Evolutionary conservation across 768 basidiomycete genomes (phyloP).

Genomic region (Russula foetens): DNA sequence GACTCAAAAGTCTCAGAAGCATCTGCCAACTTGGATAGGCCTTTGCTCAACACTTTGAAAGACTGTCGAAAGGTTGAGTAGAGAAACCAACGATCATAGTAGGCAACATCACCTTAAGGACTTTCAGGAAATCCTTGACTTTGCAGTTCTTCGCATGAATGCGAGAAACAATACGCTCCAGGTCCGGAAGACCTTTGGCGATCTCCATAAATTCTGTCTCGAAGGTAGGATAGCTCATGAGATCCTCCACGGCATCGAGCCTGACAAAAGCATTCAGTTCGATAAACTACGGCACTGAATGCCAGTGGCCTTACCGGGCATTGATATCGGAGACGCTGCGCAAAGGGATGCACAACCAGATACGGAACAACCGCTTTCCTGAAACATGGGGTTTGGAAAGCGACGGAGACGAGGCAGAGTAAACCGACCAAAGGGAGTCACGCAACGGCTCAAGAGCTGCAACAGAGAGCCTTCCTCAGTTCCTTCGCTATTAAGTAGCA

Average conservation of each 20-base stretch:
- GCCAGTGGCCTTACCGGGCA: slow-evolving; percentile 48
- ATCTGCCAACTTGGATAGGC: slow-evolving; percentile 53
- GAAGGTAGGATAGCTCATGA: slow-evolving; percentile 73
- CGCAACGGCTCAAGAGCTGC: slow-evolving; percentile 71
- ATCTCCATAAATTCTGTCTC: slow-evolving; percentile 66
- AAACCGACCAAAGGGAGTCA: slow-evolving; percentile 81
- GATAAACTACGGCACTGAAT: background rate
- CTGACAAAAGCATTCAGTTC: slow-evolving; percentile 31
- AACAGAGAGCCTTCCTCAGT: slow-evolving; percentile 86
- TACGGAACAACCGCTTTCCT: slow-evolving; percentile 94
- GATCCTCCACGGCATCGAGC: slow-evolving; percentile 89
- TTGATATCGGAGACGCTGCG: slow-evolving; percentile 80
- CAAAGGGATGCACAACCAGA: slow-evolving; percentile 94
- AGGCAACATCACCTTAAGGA: slow-evolving; percentile 49
- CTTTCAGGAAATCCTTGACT: slow-evolving; percentile 80
- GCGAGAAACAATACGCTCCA: slow-evolving; percentile 89
- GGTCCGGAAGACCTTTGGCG: slow-evolving; percentile 79
- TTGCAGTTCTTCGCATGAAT: slow-evolving; percentile 90
- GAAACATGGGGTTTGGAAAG: background rate
- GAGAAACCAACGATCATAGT: background rate
- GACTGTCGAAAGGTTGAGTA: slow-evolving; percentile 36
- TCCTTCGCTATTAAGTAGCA: slow-evolving; percentile 89
- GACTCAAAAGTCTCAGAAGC: slow-evolving; percentile 69
- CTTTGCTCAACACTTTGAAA: slow-evolving; percentile 66
- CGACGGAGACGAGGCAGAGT: background rate